Base-by-base conservation (phyloP, 768 basidiomycete species). In the Phaffia australis region DNA sequence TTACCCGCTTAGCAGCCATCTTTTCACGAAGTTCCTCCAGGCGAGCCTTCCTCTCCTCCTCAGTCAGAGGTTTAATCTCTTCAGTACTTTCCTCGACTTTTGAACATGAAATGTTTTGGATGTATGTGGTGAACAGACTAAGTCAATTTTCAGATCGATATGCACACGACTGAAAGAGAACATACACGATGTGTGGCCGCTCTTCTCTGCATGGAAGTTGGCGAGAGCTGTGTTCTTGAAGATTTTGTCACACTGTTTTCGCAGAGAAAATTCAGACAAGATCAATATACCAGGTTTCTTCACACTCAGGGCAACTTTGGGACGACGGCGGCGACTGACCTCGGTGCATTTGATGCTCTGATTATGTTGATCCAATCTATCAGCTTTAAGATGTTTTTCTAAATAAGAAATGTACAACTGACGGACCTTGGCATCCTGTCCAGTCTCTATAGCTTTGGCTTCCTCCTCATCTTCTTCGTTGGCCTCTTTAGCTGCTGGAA, bases 121-220 rank as follows among this genome's bases (percentile, higher is more conserved):
- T 54, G 51, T 66, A 47, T 58, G 49, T 32, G 21, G 27, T 19
- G 11, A 57, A 70, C 57, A 66, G 23, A 32, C 32, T 23, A 30
- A 46, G 29, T 11, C 11, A 4, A 42, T 5, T 4, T 11, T 42
- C 35, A 42, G 35, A 11, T 42, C 35, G 35, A 42, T n/a, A 58
- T 11, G 8, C 19, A 23, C 56, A 58, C 6, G 27, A 32, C 23
- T 9, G 6, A 23, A 32, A 8, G 49, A n/a, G 21, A 27, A 58
- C n/a, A 29, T 32, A n/a, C 21, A 32, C 71, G 92, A 85, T 76
- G 90, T 86, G 74, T 99, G 94, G 0, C 94, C 94, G 71, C 85
- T 88, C 79, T 91, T 91, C 76, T 93, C 90, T 0, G 91, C 93
- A 72, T 95, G 93, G 76, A 84, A 94, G 71, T 89, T 88, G 18